A percentile compares a stretch with the other conserved stretches of the same genome.
Conservation (phyloP, 148 eudicot genomes). For the Camellia sinensis region DNA sequence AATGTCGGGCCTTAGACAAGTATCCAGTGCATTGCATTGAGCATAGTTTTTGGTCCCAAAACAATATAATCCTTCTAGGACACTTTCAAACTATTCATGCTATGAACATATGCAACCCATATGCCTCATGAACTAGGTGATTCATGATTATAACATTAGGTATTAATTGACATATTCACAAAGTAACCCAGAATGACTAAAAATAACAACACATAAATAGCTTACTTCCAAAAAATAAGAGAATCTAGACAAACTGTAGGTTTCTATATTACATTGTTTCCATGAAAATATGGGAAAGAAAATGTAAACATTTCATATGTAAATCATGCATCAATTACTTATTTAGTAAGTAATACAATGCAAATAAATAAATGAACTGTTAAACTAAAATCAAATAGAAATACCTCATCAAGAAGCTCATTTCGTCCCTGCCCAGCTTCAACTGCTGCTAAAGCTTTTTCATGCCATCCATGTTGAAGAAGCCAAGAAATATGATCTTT, state of each 20-base stretch:
- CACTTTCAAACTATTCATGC: background rate
- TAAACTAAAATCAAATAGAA: conserved; percentile 10
- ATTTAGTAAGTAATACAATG: background rate
- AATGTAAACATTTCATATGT: background rate
- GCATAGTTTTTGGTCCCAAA: too few species aligned
- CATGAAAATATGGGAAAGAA: background rate
- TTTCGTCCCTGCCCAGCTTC: conserved; percentile 89
- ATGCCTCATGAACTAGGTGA: background rate
- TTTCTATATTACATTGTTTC: too few species aligned
- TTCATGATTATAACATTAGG: background rate
- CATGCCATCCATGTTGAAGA: conserved; percentile 93
- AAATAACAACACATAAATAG: background rate
- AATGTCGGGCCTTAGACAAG: background rate
- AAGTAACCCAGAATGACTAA: background rate
- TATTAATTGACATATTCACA: background rate
- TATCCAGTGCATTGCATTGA: too few species aligned
- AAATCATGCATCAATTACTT: background rate
- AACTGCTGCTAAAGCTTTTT: conserved; percentile 89
- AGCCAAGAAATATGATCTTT: conserved; percentile 99
- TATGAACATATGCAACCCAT: background rate
- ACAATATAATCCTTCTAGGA: too few species aligned
- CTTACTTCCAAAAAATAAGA: background rate
- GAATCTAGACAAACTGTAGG: background rate
- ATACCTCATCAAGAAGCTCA: conserved; percentile 91
- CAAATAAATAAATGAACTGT: background rate